These are phyloP conservation scores for Echinosophora koreensis DNA, from an alignment of 306 rosid genomes.

Conservation along the genomic window DNA sequence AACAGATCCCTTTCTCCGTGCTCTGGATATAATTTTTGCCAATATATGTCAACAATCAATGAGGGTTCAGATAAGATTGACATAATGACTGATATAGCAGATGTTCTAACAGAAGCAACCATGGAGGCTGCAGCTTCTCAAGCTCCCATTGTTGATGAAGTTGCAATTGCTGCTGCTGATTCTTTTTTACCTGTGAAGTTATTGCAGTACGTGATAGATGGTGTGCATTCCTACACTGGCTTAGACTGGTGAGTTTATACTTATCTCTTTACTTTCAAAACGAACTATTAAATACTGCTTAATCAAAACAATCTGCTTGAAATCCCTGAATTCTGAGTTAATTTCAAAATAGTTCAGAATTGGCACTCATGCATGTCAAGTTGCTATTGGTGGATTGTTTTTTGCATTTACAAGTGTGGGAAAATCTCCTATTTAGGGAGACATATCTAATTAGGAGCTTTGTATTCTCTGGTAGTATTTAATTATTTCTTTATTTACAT, in stretches of 20 bases:
- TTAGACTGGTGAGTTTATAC: constrained; percentile 61
- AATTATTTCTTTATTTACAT: no score
- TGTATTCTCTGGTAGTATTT: no score
- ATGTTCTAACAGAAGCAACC: constrained; percentile 63
- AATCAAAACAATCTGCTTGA: background rate
- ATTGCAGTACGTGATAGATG: constrained; percentile 77
- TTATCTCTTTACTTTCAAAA: background rate
- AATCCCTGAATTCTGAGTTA: constrained; percentile 5
- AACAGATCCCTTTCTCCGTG: constrained; percentile 45
- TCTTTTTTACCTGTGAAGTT: constrained; percentile 64
- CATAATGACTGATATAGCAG: constrained; percentile 68
- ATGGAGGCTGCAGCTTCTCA: constrained; percentile 65
- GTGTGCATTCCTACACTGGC: constrained; percentile 63
- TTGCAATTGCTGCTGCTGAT: constrained; percentile 74
- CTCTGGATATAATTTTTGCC: constrained; percentile 62
- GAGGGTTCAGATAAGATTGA: constrained; percentile 64
- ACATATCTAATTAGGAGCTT: no score
- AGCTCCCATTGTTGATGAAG: constrained; percentile 64
- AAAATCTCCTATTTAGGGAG: no score
- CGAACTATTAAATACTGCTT: background rate
- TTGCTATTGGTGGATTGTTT: background rate
- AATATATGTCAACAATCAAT: constrained; percentile 74
- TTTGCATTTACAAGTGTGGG: background rate
- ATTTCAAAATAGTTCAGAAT: constrained; percentile 26
- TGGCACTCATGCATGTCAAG: constrained; percentile 24